phyloP scores from a whole-genome alignment of 1,284 basidiomycete genomes.

The Boletus semigastroideus region DNA sequence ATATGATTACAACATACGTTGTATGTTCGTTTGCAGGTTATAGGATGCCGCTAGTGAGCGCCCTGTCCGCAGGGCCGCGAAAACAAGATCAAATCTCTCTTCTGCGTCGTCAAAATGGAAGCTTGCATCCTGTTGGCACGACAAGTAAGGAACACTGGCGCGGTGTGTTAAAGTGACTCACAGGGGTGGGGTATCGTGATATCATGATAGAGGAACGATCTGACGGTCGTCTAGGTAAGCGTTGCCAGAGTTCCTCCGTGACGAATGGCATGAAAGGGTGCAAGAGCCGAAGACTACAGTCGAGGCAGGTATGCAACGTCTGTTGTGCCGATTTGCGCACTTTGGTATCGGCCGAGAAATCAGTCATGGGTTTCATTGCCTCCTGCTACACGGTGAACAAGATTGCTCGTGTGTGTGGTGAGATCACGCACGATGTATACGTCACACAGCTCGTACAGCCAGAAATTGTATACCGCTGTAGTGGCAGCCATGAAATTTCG shows the following conservation, averaged over 20 bases:
- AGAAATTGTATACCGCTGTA: constrained; percentile 87
- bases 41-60: constrained; percentile 92
- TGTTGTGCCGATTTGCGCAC: constrained; percentile 87
- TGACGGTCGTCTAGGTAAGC: constrained; percentile 81
- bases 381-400: constrained; percentile 52
- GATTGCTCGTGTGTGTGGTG: not conserved
- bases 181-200: constrained; percentile 77
- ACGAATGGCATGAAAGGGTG: constrained; percentile 99
- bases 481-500: constrained; percentile 96
- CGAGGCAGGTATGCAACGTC: constrained; percentile 94
- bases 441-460: constrained; percentile 98
- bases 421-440: constrained; percentile 83
- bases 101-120: constrained; percentile 77
- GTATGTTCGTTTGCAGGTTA: constrained; percentile 85
- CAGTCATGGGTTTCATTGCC: constrained; percentile 97
- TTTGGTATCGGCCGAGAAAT: constrained; percentile 63
- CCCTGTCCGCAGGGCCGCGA: constrained; percentile 75
- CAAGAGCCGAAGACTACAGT: constrained; percentile 84
- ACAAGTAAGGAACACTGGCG: not conserved
- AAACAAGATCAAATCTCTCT: constrained; percentile 85
- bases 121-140: constrained; percentile 48
- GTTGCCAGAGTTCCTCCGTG: constrained; percentile 98
- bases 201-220: constrained; percentile 91
- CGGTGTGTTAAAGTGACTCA: constrained; percentile 40
- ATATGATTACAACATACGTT: constrained; percentile 50